A percentile compares a stretch with the other conserved stretches of the same genome.
Evolutionary conservation across 257 asterid genomes (phyloP).

Genomic region (Fraxinus anomala): DNA sequence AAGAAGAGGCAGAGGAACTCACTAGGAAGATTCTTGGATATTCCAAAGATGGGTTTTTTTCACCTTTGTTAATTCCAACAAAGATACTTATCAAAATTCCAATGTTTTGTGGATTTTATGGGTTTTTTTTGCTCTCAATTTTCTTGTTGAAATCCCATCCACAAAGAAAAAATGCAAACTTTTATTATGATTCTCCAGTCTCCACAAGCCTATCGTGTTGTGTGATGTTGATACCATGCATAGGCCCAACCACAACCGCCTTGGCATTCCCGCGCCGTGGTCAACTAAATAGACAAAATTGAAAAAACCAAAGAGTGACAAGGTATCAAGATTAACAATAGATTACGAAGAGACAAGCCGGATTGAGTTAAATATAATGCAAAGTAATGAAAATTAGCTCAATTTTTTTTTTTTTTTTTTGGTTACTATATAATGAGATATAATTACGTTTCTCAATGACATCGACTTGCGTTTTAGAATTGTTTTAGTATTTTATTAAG

Average conservation of each 20-base stretch:
- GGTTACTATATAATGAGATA: too few species aligned
- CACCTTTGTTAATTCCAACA: too few species aligned
- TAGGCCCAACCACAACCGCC: not conserved
- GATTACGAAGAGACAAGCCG: not conserved
- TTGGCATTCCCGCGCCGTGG: not conserved
- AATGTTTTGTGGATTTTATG: constrained; percentile 40
- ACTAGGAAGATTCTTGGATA: constrained; percentile 12
- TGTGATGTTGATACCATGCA: not conserved
- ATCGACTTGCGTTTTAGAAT: too few species aligned
- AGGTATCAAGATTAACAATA: not conserved
- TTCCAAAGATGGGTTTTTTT: too few species aligned
- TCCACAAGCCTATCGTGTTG: not conserved
- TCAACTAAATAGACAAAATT: not conserved
- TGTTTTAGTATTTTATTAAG: too few species aligned
- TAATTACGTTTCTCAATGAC: too few species aligned
- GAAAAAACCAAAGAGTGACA: not conserved
- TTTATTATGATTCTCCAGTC: constrained; percentile 4
- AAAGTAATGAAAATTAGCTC: too few species aligned
- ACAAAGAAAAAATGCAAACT: constrained; percentile 22
- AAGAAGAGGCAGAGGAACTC: constrained; percentile 31
- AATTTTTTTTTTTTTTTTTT: too few species aligned
- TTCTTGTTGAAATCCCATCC: constrained; percentile 37
- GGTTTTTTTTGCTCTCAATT: constrained; percentile 1
- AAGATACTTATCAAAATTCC: not conserved
- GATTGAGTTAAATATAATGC: too few species aligned